Percentiles rank a stretch among this genome's conserved stretches.
phyloP scores from a whole-genome alignment of 305 asterid species.

The Plantago coronopus region DNA sequence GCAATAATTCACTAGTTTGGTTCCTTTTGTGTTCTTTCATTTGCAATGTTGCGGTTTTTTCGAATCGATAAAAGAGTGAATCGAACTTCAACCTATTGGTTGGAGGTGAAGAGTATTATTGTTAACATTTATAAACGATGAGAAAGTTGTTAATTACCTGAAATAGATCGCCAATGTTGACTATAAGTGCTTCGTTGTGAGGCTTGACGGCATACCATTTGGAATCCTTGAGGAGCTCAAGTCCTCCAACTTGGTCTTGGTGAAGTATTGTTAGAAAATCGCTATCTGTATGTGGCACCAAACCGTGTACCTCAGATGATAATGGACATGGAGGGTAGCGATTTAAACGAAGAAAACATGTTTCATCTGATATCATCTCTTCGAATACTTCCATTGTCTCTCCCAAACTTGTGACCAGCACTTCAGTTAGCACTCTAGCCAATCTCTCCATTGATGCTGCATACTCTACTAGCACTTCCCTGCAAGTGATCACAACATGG shows the following conservation, averaged over 20 bases:
- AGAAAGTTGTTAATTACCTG: slow-evolving; percentile 38
- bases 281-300: slow-evolving; percentile 75
- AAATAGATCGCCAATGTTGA: slow-evolving; percentile 81
- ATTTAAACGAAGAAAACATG: slow-evolving; percentile 62
- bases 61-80: no score
- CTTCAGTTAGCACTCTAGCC: slow-evolving; percentile 37
- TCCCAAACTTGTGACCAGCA: slow-evolving; percentile 43
- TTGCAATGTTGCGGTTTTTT: no score
- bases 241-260: slow-evolving; percentile 79
- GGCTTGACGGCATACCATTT: slow-evolving; percentile 70
- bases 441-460: slow-evolving; percentile 58
- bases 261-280: slow-evolving; percentile 69
- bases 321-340: slow-evolving; percentile 51
- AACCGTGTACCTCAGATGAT: slow-evolving; percentile 33
- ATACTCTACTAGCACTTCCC: slow-evolving; percentile 65
- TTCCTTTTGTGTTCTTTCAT: not conserved
- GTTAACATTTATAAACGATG: not conserved
- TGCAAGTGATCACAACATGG: slow-evolving; percentile 1
- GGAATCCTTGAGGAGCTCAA: slow-evolving; percentile 62
- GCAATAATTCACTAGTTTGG: not conserved
- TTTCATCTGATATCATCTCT: slow-evolving; percentile 32
- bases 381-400: slow-evolving; percentile 23
- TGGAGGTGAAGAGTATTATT: no score
- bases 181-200: slow-evolving; percentile 55
- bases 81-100: no score